Conservation (phyloP, 768 basidiomycete species). For the Coprinopsis strossmayeri region DNA sequence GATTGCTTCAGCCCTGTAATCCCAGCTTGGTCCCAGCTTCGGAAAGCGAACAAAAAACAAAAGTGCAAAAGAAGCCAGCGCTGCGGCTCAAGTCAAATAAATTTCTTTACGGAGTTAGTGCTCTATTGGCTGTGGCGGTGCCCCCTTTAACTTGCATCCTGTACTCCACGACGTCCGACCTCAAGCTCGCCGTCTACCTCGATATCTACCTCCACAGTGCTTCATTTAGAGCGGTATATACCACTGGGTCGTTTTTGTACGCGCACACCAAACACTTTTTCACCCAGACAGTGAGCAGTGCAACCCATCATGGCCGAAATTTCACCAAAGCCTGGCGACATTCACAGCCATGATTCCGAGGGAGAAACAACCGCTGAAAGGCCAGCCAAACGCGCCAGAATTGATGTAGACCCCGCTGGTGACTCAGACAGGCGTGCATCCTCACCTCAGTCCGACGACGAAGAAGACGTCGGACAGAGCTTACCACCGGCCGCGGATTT, state of each 20-base stretch:
- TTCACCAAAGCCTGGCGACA: conserved; percentile 7
- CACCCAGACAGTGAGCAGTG: conserved; percentile 3
- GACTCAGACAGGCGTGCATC: conserved; percentile 9
- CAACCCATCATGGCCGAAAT: conserved; percentile 9
- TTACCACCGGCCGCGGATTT: conserved; percentile 23
- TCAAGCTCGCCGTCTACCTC: neutral
- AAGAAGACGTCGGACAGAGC: conserved; percentile 23
- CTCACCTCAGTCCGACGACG: conserved; percentile 22
- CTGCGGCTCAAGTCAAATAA: neutral
- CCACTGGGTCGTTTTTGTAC: too few species aligned
- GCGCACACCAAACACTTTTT: neutral
- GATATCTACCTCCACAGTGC: neutral
- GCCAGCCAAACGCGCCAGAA: conserved; percentile 30
- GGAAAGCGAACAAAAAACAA: neutral
- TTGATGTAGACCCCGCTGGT: conserved; percentile 13
- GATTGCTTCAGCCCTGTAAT: too few species aligned
- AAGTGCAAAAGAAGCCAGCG: neutral
- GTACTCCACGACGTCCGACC: neutral
- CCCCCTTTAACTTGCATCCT: neutral
- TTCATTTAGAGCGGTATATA: too few species aligned
- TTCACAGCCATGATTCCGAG: conserved; percentile 9
- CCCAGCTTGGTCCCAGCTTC: too few species aligned
- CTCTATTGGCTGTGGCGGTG: neutral
- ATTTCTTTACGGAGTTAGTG: neutral
- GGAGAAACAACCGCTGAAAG: conserved; percentile 18